Base-by-base conservation (phyloP, 2,329 filamentous ascomycete genomes). In the Epicoccum nigrum region DNA sequence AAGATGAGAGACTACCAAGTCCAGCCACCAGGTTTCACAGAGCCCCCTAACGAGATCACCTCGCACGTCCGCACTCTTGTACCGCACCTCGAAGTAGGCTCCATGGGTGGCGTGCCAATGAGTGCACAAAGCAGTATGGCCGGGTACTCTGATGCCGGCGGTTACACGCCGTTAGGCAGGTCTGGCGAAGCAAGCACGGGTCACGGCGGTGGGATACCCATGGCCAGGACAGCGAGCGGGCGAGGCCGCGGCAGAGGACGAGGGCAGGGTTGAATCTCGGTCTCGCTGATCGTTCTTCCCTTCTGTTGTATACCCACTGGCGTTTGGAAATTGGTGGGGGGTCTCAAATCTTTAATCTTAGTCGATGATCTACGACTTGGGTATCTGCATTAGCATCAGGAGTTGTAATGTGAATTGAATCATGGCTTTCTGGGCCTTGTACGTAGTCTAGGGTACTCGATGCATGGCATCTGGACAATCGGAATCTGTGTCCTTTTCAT, bases 191-290 rank as follows among this genome's bases (percentile, higher is more conserved):
- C 53, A 13, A 63, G 52, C 13, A 59, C 50, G 13, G 60, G 66
- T 2, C 59, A 66, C 34, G 59, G 62, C 1, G 71, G 70, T 7
- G 62, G 64, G 33, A 59, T 73, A 9, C 59, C 61, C 1, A 76
- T 76, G 74, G 55, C 62, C 34, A 59, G 74, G 45, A 73, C 66
- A 13, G 73, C 67, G 1, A 76, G 73, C 45, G 73, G 71, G 15
- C 65, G 59, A 47, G 73, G 73, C 15, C 58, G 70, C 16, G 62
- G 68, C 20, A 63, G 68, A 16, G 71, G 71, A 5, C 56, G 68
- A 38, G 63, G 63, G 15, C 20, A 30, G 17, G 31, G 46, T 8
- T 43, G 37, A 31, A 11, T 16, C 35, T 25, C 6, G 32, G 35
- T 27, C 30, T 12, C 4, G 2, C 23, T 13, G n/a, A 27, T 19